Base-by-base conservation (phyloP, 495 filamentous ascomycete species). In the Annulohypoxylon maeteangense region DNA sequence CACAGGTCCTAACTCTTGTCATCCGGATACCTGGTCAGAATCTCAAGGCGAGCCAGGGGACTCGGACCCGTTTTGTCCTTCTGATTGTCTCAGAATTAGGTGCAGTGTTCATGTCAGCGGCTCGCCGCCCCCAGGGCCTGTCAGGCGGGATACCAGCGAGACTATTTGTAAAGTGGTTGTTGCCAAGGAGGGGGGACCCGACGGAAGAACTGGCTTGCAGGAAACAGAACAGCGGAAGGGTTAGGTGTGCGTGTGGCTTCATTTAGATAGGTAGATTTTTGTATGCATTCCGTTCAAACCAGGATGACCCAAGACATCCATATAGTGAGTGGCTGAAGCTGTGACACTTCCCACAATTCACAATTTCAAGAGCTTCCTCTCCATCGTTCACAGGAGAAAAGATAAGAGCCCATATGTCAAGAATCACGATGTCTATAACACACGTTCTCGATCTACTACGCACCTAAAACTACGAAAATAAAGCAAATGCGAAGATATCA, bases 41-140 rank as follows among this genome's bases (percentile, higher is more conserved):
- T 51, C 58, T 38, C 75, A 65, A 32, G 72, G 72, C 10, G 75
- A 77, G 18, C 75, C 75, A 0, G 75, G 72, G 7, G 48, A 77
- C 32, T 75, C 72, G 16, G 72, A 77, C n/a, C 75, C 72, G 14
- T 77, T 77, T 27, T 73, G 72, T 20, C 72, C 64, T 14, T 3
- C 53, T 3, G 40, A 54, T 22, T 77, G 69, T 14, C 66, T 70
- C 27, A 18, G 57, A 27, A 53, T 55, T 12, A 55, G 65, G n/a
- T 54, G 61, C 18, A 62, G 62, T 10, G 45, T 66, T 27, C 25
- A 34, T 38, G 53, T 62, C 11, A 44, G 18, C 18, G n/a, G 10
- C 18, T 32, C n/a, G n/a, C 32, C 25, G 16, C 34, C 44, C 8
- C 32, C 48, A 7, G 12, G 4, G 1, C 48, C 27, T 3, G 16